Base-by-base conservation (phyloP, 2,329 filamentous ascomycete species). In the Hypoxylon sp. region DNA sequence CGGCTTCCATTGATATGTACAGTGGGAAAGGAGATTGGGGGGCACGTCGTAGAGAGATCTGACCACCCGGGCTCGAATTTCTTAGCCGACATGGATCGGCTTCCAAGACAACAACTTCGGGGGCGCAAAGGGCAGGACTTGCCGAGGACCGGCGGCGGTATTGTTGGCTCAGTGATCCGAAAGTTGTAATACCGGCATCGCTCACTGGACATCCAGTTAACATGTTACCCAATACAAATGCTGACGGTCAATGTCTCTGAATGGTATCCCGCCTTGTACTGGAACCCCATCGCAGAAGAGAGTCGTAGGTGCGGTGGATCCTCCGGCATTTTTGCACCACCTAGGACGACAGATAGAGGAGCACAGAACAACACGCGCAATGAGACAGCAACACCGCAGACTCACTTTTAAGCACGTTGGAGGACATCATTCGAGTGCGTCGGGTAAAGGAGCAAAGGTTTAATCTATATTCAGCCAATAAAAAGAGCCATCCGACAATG, bases 51-150 rank as follows among this genome's bases (percentile, higher is more conserved):
- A 54, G 37, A 54, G 47, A 62, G 60, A 69, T 64, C 67, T 69
- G 67, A 63, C 67, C 63, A 69, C 60, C 63, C 61, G 63, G 64
- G 12, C 61, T 63, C 48, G 46, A 67, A 41, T 37, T 59, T 47
- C 60, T 54, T 67, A 69, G 53, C 67, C 63, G 63, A 69, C 63
- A 63, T 69, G 63, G 63, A 67, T 69, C 67, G 67, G 67, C 67
- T 62, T 52, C 63, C 60, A 61, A 59, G 59, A 60, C 57, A 59
- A 53, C 47, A 27, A 27, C 43, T 59, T 63, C 56, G 63, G 60
- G 21, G 43, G 60, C 21, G 30, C 41, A 46, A 45, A 58, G 52
- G 50, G 60, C 52, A 66, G 51, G 48, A 67, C 63, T 66, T 67
- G 63, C 66, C 66, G 66, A 69, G 60, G 45, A 67, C 55, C 63